phyloP scores from a whole-genome alignment of 2,329 filamentous ascomycete species.

The Pyricularia sp. region DNA sequence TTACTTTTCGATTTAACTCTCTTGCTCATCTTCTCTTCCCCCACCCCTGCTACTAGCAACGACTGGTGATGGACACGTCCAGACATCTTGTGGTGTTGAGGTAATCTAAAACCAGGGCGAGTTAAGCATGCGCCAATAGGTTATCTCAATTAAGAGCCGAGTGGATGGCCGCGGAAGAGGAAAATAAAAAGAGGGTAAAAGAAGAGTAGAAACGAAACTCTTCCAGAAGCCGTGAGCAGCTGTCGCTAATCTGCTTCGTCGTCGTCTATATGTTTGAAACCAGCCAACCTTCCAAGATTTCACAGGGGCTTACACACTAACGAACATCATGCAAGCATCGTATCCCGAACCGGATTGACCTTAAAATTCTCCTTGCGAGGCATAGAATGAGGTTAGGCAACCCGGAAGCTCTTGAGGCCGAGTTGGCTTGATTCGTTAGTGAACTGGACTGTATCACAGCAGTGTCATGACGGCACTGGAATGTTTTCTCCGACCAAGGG shows the following conservation, averaged over 20 bases:
- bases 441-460: background rate
- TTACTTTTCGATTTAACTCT: background rate
- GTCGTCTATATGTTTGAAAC: background rate
- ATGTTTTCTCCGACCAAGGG: background rate
- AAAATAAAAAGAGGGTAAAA: background rate
- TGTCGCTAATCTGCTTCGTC: background rate
- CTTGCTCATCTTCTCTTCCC: background rate
- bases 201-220: background rate
- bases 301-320: background rate
- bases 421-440: background rate
- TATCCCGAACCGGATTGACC: background rate
- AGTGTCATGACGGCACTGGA: background rate
- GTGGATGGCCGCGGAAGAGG: background rate
- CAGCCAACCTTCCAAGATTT: background rate
- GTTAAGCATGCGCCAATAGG: conserved; percentile 2
- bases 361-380: background rate
- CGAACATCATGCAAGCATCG: background rate
- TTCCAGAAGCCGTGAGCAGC: background rate
- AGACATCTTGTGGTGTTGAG: background rate
- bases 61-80: background rate
- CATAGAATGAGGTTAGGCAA: background rate
- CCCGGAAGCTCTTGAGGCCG: background rate
- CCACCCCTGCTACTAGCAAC: background rate
- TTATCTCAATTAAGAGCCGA: conserved; percentile 11
- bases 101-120: background rate